Conservation (phyloP, 352 stramenopile genomes). For the Pythium aristosporum region DNA sequence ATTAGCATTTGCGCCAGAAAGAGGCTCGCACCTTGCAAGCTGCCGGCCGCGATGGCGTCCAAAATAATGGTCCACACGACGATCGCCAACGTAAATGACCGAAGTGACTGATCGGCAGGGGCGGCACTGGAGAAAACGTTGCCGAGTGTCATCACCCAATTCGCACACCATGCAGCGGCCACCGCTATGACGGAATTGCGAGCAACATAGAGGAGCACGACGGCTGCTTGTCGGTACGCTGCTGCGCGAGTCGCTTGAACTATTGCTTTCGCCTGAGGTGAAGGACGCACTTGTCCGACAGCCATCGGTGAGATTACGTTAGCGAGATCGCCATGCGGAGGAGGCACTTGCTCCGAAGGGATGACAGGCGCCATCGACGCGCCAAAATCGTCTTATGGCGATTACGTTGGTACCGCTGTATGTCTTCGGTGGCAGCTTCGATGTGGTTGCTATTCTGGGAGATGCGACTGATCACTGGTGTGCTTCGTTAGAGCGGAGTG, state of each 20-base stretch:
- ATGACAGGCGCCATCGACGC: too few relatives aligned
- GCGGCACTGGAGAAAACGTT: not conserved
- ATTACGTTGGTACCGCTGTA: too few relatives aligned
- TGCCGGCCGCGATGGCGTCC: not conserved
- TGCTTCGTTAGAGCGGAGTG: too few relatives aligned
- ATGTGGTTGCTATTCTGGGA: too few relatives aligned
- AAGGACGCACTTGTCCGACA: too few relatives aligned
- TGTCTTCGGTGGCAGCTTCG: too few relatives aligned
- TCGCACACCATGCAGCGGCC: not conserved
- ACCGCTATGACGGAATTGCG: slow-evolving; percentile 1
- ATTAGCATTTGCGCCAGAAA: not conserved
- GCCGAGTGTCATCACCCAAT: not conserved
- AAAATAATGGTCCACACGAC: not conserved
- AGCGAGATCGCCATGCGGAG: too few relatives aligned
- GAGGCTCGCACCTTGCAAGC: not conserved
- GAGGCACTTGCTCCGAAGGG: too few relatives aligned
- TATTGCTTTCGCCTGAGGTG: too few relatives aligned
- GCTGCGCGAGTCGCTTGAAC: not conserved
- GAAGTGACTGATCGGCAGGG: not conserved
- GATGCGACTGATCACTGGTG: too few relatives aligned
- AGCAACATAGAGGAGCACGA: not conserved
- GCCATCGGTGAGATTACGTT: too few relatives aligned
- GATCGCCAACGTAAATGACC: not conserved
- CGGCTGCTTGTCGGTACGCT: slow-evolving; percentile 1
- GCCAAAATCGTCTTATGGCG: too few relatives aligned